Percentiles rank a stretch among this genome's conserved stretches.
These are phyloP conservation scores for Coccomyxa subellipsoidea DNA, from an alignment of 163 green algal genomes.

Conservation along the genomic window DNA sequence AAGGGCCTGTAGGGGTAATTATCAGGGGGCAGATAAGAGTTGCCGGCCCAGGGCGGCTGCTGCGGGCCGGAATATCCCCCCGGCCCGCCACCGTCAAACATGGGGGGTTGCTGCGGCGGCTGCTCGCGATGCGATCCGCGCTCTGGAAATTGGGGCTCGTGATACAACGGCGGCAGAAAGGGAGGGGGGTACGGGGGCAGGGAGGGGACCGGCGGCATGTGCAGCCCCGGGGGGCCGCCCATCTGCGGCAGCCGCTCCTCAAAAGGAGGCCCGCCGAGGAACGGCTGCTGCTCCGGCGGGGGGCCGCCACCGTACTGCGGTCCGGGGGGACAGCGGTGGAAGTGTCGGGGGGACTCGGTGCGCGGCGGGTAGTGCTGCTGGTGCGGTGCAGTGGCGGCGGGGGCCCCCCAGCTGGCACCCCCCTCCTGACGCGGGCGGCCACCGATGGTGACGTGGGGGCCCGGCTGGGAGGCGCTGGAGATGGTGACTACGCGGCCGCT, in stretches of 20 bases:
- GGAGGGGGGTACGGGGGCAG: neutral
- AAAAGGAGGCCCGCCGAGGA: neutral
- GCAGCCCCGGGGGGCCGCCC: neutral
- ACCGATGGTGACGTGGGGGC: neutral
- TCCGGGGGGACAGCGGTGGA: neutral
- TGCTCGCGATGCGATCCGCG: neutral
- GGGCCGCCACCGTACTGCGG: neutral
- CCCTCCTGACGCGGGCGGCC: neutral
- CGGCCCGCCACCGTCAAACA: too few relatives aligned
- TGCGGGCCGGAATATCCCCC: too few relatives aligned
- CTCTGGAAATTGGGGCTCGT: neutral
- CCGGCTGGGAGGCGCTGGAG: neutral
- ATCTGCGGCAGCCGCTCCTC: neutral
- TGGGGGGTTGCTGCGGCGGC: neutral
- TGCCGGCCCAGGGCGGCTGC: too few relatives aligned
- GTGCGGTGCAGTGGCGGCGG: neutral
- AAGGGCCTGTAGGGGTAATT: too few relatives aligned
- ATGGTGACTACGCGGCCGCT: neutral
- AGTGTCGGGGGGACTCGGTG: neutral
- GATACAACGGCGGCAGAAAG: neutral
- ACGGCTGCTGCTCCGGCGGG: neutral
- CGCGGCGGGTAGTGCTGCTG: neutral
- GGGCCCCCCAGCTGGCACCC: neutral
- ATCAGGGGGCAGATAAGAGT: too few relatives aligned
- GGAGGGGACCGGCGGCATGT: neutral